These are phyloP conservation scores for Pseudopyrenochaeta lycopersici DNA, from an alignment of 2,329 filamentous ascomycete species.

Conservation along the genomic window DNA sequence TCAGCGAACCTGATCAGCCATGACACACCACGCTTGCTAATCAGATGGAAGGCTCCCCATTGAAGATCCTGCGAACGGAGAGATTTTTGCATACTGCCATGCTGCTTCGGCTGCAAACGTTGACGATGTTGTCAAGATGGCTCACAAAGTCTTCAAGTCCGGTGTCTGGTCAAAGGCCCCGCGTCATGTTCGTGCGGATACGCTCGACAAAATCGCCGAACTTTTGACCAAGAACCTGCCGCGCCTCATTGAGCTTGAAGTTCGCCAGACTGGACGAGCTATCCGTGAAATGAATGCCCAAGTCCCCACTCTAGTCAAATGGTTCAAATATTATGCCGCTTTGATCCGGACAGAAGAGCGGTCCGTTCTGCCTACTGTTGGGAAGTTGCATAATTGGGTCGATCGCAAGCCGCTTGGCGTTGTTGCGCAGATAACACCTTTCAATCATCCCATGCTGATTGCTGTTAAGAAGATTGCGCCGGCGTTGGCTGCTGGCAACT, in stretches of 20 bases:
- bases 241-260: slow-evolving; percentile 69
- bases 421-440: slow-evolving; percentile 51
- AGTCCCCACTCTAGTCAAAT: slow-evolving; percentile 70
- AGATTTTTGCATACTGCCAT: slow-evolving; percentile 63
- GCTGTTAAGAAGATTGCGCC: slow-evolving; percentile 53
- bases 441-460: slow-evolving; percentile 52
- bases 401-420: slow-evolving; percentile 50
- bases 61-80: slow-evolving; percentile 63
- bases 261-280: slow-evolving; percentile 72
- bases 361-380: slow-evolving; percentile 70
- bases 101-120: slow-evolving; percentile 59
- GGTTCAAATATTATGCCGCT: slow-evolving; percentile 77
- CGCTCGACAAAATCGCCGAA: slow-evolving; percentile 67
- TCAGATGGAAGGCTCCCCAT: slow-evolving; percentile 56
- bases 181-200: slow-evolving; percentile 66
- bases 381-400: slow-evolving; percentile 59
- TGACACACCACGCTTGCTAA: slow-evolving; percentile 14
- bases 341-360: slow-evolving; percentile 73
- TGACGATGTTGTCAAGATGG: slow-evolving; percentile 51
- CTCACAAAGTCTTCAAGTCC: slow-evolving; percentile 58
- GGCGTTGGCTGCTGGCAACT: slow-evolving; percentile 48
- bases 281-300: slow-evolving; percentile 76
- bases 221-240: slow-evolving; percentile 64
- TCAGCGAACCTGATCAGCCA: slow-evolving; percentile 26
- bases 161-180: slow-evolving; percentile 67